A percentile compares a stretch with the other conserved stretches of the same genome.
phyloP scores from a whole-genome alignment of 768 basidiomycete genomes.

The Podaxis carcinomalis region DNA sequence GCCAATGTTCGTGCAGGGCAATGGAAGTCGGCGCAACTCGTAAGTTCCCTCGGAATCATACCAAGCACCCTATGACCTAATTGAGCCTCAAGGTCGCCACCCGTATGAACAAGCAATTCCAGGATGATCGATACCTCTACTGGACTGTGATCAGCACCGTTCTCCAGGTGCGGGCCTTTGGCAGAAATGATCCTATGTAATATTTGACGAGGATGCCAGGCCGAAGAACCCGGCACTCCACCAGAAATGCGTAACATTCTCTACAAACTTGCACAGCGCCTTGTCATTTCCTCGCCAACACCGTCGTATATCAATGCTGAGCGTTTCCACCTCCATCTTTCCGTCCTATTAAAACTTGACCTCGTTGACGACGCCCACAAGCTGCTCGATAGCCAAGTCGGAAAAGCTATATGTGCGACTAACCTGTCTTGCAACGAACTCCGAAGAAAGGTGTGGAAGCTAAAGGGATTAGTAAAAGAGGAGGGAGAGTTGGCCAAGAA shows the following conservation, averaged over 20 bases:
- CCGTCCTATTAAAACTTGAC: conserved; percentile 64
- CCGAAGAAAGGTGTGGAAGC: conserved; percentile 65
- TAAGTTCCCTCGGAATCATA: conserved; percentile 21
- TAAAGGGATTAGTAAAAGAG: conserved; percentile 50
- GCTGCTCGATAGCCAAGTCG: conserved; percentile 65
- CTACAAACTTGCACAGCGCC: conserved; percentile 73
- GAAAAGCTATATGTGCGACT: conserved; percentile 60
- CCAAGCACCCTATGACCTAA: conserved; percentile 6
- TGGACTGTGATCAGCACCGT: conserved; percentile 81
- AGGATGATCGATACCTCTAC: conserved; percentile 75
- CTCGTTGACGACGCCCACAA: conserved; percentile 68
- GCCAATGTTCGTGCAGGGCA: conserved; percentile 75
- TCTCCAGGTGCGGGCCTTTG: conserved; percentile 54
- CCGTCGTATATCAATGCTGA: conserved; percentile 66
- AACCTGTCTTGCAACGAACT: conserved; percentile 74
- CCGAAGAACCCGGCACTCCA: conserved; percentile 62
- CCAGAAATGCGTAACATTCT: conserved; percentile 61
- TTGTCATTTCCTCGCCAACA: conserved; percentile 58
- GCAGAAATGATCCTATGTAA: background rate
- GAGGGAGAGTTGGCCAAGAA: conserved; percentile 60
- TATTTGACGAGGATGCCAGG: conserved; percentile 34
- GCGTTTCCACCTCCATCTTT: conserved; percentile 73
- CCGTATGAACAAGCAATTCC: conserved; percentile 81
- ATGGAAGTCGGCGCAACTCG: conserved; percentile 87
- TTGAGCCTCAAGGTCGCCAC: conserved; percentile 58